Evolutionary conservation across 1,284 basidiomycete genomes (phyloP).

Genomic region (Sphaerobolus stellatus): DNA sequence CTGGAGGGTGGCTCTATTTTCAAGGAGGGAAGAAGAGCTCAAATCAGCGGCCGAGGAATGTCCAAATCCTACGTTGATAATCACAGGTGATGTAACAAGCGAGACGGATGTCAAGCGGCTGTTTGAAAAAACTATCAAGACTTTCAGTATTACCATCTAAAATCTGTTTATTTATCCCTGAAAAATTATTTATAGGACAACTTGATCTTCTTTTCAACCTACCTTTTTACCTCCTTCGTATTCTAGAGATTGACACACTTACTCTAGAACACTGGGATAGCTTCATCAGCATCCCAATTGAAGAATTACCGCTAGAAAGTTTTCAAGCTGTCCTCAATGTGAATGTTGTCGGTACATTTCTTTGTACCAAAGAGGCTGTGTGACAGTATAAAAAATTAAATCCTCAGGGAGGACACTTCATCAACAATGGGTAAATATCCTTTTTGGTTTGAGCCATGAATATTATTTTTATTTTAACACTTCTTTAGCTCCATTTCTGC

Average conservation of each 20-base stretch:
- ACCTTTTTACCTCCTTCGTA: slow-evolving; percentile 23
- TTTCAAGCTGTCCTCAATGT: slow-evolving; percentile 68
- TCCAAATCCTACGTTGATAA: slow-evolving; percentile 40
- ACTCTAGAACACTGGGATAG: slow-evolving; percentile 66
- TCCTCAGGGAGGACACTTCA: slow-evolving; percentile 61
- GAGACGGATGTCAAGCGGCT: slow-evolving; percentile 59
- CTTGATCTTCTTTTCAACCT: slow-evolving; percentile 83
- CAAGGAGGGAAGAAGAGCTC: slow-evolving; percentile 55
- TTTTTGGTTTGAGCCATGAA: no score
- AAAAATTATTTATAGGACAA: slow-evolving; percentile 59
- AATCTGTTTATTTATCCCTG: neutral
- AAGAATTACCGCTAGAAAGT: slow-evolving; percentile 60
- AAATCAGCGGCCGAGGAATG: slow-evolving; percentile 56
- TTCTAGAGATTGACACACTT: no score
- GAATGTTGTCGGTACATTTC: slow-evolving; percentile 71
- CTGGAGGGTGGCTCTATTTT: slow-evolving; percentile 60
- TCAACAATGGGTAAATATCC: slow-evolving; percentile 23
- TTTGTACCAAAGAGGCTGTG: slow-evolving; percentile 78
- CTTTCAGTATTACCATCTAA: slow-evolving; percentile 40
- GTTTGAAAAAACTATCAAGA: slow-evolving; percentile 53
- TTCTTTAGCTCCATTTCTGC: no score
- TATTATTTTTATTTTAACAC: no score
- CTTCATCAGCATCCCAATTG: slow-evolving; percentile 51
- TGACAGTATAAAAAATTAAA: slow-evolving; percentile 69
- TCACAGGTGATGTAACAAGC: slow-evolving; percentile 63